Conservation (phyloP, 73 alveolate genomes). For the Uronychia binucleata region DNA sequence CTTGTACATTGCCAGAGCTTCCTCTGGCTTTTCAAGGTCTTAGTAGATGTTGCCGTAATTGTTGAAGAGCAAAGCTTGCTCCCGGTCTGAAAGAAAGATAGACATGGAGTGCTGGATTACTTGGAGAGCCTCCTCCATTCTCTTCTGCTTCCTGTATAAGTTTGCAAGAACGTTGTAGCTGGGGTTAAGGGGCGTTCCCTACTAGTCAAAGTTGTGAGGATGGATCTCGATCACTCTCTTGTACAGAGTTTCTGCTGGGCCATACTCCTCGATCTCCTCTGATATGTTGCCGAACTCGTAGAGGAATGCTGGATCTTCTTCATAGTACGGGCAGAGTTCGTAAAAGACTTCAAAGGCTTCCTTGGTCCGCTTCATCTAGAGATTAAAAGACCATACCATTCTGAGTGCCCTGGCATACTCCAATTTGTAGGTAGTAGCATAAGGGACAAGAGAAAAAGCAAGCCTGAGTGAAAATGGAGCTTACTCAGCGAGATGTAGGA, state of each 20-base stretch:
- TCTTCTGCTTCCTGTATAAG: constrained; percentile 1
- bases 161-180: constrained; percentile 18
- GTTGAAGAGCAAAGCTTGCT: neutral
- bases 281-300: constrained; percentile 35
- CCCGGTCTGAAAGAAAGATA: neutral
- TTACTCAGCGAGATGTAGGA: neutral
- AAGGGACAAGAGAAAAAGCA: neutral
- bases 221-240: neutral
- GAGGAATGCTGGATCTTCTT: constrained; percentile 19
- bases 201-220: constrained; percentile 12
- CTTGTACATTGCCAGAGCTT: neutral
- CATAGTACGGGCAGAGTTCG: neutral
- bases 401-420: neutral
- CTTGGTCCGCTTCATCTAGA: neutral
- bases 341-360: neutral
- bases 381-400: neutral
- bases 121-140: constrained; percentile 10
- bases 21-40: neutral
- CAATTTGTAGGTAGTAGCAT: neutral
- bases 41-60: neutral
- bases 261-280: constrained; percentile 38
- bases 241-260: constrained; percentile 7
- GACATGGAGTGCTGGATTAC: constrained; percentile 17
- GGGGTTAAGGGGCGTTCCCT: neutral
- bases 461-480: neutral